Evolutionary conservation across 2,329 filamentous ascomycete species (phyloP), one percentile per base, ranked within the genome.

Genomic region (Diaporthe destruens): DNA sequence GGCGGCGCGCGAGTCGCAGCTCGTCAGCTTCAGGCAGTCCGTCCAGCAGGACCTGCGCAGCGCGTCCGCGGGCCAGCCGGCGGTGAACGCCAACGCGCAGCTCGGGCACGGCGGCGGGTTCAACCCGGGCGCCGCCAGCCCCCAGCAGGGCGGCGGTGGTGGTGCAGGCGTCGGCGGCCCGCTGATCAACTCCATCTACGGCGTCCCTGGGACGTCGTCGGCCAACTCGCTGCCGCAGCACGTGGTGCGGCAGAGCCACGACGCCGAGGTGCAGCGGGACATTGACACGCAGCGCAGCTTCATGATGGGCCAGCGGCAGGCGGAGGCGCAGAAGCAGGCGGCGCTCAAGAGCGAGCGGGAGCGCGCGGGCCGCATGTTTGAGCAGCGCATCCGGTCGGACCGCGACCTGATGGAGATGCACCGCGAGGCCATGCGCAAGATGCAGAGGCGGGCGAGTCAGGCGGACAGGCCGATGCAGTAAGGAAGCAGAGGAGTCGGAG

Each of bases 351-450:
- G 85, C 54, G 89, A 88, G 63, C 88, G 87, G 75, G 87, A 90
- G 75, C 85, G 88, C 69, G 85, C 86, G 7, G 90, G 93, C 18
- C 88, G 88, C 65, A 87, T 87, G 49, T 91, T 94, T 77, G 92
- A 94, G 75, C 90, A 92, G 80, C 87, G 90, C 75, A 96, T 97
- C 93, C 87, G 94, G 69, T 90, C 89, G 20, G 71, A 73, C 25
- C 91, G 92, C 0, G 90, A 93, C 75, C 88, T 97, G 85, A 85
- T 93, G 67, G 92, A 93, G 57, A 87, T 91, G 29, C 95, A 98
- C 80, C 88, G 92, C 25, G 92, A 95, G 75, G 93, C 92, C 0
- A 88, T 98, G 88, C 87, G 93, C 75, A 91, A 87, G 80, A 93
- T 98, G 91, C 95, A 98, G 77, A 82, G 81, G 47, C 76, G 79